phyloP scores from a whole-genome alignment of 495 filamentous ascomycete species.

The Aspergillus indologenus region DNA sequence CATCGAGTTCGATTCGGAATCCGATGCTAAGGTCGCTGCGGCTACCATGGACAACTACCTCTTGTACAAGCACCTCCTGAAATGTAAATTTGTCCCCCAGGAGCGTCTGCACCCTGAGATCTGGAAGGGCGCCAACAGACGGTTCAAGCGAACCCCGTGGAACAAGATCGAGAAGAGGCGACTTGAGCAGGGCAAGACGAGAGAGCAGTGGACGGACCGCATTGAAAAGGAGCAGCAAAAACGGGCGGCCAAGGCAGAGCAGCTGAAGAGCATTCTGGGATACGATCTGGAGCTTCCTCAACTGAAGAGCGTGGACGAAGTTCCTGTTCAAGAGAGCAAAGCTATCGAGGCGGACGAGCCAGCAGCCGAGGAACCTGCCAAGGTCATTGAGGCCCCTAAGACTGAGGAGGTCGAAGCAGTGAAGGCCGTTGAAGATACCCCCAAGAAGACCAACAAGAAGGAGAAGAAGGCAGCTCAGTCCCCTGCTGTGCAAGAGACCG shows the following conservation, averaged over 20 bases:
- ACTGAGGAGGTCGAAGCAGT: slow-evolving; percentile 28
- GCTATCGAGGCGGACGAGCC: slow-evolving; percentile 29
- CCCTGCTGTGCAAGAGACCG: slow-evolving; percentile 16
- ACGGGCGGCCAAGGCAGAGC: slow-evolving; percentile 62
- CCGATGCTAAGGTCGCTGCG: slow-evolving; percentile 83
- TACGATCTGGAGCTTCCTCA: slow-evolving; percentile 79
- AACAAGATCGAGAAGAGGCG: slow-evolving; percentile 75
- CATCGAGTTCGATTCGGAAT: slow-evolving; percentile 75
- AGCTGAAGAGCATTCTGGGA: slow-evolving; percentile 69
- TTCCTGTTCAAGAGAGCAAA: slow-evolving; percentile 43
- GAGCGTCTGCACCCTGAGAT: slow-evolving; percentile 76
- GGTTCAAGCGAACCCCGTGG: slow-evolving; percentile 84
- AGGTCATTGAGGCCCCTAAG: slow-evolving; percentile 28
- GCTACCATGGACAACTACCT: slow-evolving; percentile 98
- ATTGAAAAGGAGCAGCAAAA: slow-evolving; percentile 67
- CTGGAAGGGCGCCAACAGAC: slow-evolving; percentile 82
- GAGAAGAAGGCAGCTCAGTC: slow-evolving; percentile 27
- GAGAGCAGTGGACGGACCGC: slow-evolving; percentile 72
- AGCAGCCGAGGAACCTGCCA: slow-evolving; percentile 27
- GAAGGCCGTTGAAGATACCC: slow-evolving; percentile 33
- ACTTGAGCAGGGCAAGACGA: slow-evolving; percentile 64
- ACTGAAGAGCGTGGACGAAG: slow-evolving; percentile 64
- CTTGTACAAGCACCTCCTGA: slow-evolving; percentile 86
- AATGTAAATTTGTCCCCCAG: slow-evolving; percentile 71
- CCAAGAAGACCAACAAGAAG: slow-evolving; percentile 35